These are phyloP conservation scores for Eucalyptus caleyi DNA, from an alignment of 345 rosid species.

Conservation along the genomic window DNA sequence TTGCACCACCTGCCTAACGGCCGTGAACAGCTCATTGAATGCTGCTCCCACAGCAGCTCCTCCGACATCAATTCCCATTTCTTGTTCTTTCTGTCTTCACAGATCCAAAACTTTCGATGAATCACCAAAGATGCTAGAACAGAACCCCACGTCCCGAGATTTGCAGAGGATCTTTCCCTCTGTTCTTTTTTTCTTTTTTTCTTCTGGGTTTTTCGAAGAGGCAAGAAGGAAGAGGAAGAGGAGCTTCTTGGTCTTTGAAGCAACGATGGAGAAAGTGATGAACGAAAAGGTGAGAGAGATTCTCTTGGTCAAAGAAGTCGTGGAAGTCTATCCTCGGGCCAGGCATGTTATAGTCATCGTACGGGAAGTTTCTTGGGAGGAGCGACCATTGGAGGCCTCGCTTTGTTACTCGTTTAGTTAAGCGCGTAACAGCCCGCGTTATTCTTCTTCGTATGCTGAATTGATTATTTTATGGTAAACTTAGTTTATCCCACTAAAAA, in stretches of 20 bases:
- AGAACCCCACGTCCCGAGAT: not conserved
- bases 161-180: not conserved
- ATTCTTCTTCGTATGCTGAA: no score
- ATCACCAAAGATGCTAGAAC: not conserved
- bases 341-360: no score
- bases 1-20: not conserved
- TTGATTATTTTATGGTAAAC: not conserved
- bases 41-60: not conserved
- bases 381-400: no score
- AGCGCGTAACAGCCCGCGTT: no score
- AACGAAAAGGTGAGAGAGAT: no score
- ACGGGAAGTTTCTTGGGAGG: no score
- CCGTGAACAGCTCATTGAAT: not conserved
- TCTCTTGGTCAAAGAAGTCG: fast-evolving
- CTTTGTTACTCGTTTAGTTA: no score
- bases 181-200: no score
- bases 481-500: not conserved
- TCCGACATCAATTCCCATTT: not conserved
- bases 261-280: no score
- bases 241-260: no score
- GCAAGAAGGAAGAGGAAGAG: no score
- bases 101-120: not conserved
- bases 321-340: fast-evolving
- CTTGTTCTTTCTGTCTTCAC: not conserved
- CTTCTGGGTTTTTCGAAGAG: no score